Conservation (phyloP, 1,139 yeast species). For the Candida sp. region DNA sequence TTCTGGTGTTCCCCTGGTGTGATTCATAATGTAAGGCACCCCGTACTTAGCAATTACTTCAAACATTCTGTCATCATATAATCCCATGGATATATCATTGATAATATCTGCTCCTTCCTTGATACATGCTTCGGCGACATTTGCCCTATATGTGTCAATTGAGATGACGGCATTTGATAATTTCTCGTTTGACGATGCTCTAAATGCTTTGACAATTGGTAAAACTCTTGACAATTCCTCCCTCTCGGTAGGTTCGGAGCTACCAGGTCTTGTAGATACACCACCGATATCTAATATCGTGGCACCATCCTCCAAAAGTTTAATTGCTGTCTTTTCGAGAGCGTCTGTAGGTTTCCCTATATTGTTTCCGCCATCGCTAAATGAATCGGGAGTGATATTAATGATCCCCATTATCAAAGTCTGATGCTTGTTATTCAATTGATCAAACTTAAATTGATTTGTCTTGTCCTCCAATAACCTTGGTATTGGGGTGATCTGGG, state of each 20-base stretch:
- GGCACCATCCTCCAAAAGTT: slow-evolving; percentile 54
- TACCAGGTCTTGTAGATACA: slow-evolving; percentile 85
- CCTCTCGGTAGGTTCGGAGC: slow-evolving; percentile 51
- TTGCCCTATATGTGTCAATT: slow-evolving; percentile 78
- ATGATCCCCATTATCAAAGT: slow-evolving; percentile 80
- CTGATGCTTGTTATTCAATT: slow-evolving; percentile 24
- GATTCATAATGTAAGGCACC: slow-evolving; percentile 81
- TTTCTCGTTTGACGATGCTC: slow-evolving; percentile 26
- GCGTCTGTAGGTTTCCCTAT: slow-evolving; percentile 21
- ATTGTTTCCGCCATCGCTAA: slow-evolving; percentile 81
- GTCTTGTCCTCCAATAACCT: slow-evolving; percentile 12
- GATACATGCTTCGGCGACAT: slow-evolving; percentile 70
- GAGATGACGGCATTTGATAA: slow-evolving; percentile 53
- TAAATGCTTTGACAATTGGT: slow-evolving; percentile 64
- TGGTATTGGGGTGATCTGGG: slow-evolving; percentile 45
- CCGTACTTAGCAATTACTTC: slow-evolving; percentile 61
- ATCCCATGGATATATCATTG: slow-evolving; percentile 89
- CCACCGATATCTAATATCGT: slow-evolving; percentile 89
- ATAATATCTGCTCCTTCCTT: slow-evolving; percentile 84
- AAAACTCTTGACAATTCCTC: slow-evolving; percentile 67
- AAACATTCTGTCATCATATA: slow-evolving; percentile 62
- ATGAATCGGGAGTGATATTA: slow-evolving; percentile 92
- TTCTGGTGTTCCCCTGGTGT: slow-evolving; percentile 78
- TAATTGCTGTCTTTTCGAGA: slow-evolving; percentile 34
- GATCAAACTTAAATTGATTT: slow-evolving; percentile 38